A percentile compares a stretch with the other conserved stretches of the same genome.
Evolutionary conservation across 768 basidiomycete species (phyloP).

Genomic region (Termitomyces sp.): DNA sequence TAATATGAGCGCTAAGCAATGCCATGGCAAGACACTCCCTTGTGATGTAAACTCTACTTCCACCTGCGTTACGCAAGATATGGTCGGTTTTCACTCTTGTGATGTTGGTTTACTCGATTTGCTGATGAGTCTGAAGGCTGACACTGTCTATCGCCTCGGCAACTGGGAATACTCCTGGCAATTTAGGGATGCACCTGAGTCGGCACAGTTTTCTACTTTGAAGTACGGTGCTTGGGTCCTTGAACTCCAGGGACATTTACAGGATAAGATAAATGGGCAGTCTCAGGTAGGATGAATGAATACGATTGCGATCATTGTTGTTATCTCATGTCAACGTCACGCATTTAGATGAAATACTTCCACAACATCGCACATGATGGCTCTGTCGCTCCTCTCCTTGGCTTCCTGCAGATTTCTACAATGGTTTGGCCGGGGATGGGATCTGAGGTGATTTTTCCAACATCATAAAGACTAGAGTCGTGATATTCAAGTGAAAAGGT

Average conservation of each 20-base stretch:
- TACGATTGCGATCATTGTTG: too few species aligned
- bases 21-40: conserved; percentile 39
- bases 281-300: conserved; percentile 21
- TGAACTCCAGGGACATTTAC: conserved; percentile 36
- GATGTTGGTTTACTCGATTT: background rate
- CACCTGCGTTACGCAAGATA: conserved; percentile 36
- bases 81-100: conserved; percentile 17
- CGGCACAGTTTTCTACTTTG: conserved; percentile 36
- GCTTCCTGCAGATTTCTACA: conserved; percentile 40
- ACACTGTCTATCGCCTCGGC: conserved; percentile 48
- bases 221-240: conserved; percentile 42
- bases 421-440: conserved; percentile 59
- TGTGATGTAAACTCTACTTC: conserved; percentile 40
- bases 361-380: conserved; percentile 43
- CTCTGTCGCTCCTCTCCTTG: conserved; percentile 42
- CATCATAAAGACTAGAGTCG: background rate
- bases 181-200: conserved; percentile 39
- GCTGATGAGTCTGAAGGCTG: conserved; percentile 24
- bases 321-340: background rate
- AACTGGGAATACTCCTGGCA: conserved; percentile 59
- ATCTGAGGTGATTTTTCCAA: conserved; percentile 26
- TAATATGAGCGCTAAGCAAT: conserved; percentile 45
- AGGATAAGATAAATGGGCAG: conserved; percentile 29
- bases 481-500: conserved; percentile 17
- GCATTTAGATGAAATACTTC: conserved; percentile 6